Percentiles rank a stretch among this genome's conserved stretches.
Conservation (phyloP, 2,329 filamentous ascomycete genomes). For the Hypoxylon rubiginosum region DNA sequence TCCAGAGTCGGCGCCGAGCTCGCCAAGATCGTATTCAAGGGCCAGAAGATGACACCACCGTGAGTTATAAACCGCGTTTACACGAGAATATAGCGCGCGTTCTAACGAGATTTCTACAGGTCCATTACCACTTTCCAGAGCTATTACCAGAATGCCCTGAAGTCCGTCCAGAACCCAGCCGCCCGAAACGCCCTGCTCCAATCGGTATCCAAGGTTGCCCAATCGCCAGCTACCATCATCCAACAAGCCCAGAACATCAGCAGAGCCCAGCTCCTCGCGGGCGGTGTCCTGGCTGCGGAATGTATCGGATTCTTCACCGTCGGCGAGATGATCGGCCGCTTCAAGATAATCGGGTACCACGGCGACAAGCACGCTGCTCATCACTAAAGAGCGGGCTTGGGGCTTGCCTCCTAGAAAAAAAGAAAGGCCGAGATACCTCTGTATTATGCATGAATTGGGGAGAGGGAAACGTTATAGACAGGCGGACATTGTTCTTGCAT, state of each 20-base stretch:
- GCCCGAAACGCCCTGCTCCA: conserved; percentile 68
- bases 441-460: conserved; percentile 42
- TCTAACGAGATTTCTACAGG: conserved; percentile 60
- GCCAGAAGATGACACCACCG: conserved; percentile 95
- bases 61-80: conserved; percentile 68
- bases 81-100: background rate
- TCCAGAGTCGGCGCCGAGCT: conserved; percentile 89
- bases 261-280: conserved; percentile 76
- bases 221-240: conserved; percentile 54
- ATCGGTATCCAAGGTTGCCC: conserved; percentile 63
- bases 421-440: conserved; percentile 37
- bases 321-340: conserved; percentile 94
- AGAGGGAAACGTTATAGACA: conserved; percentile 41
- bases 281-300: conserved; percentile 85
- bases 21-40: conserved; percentile 85
- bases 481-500: conserved; percentile 42
- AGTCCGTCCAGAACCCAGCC: conserved; percentile 77
- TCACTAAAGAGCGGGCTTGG: conserved; percentile 60
- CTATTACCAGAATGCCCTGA: conserved; percentile 83
- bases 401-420: conserved; percentile 7
- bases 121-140: conserved; percentile 84
- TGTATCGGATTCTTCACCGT: conserved; percentile 97
- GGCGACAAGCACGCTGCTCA: conserved; percentile 73
- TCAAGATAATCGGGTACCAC: conserved; percentile 95
- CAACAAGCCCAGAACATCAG: conserved; percentile 76